Conservation (phyloP, 306 rosid genomes). For the Parietaria judaica region DNA sequence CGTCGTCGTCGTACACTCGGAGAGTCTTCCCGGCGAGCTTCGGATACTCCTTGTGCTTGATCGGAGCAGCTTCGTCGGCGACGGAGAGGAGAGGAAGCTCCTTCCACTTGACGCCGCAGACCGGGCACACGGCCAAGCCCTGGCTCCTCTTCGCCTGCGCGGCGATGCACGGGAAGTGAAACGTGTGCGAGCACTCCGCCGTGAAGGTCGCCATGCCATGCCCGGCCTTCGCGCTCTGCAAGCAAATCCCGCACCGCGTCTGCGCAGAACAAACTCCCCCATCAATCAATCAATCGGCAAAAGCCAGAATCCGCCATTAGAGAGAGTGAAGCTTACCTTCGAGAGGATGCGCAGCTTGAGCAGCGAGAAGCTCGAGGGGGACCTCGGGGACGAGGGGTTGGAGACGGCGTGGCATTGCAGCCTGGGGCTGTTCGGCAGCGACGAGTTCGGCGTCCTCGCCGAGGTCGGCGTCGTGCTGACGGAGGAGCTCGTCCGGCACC, state of each 20-base stretch:
- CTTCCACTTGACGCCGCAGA: constrained; percentile 71
- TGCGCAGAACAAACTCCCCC: constrained; percentile 16
- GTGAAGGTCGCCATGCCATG: constrained; percentile 96
- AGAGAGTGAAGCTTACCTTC: constrained; percentile 33
- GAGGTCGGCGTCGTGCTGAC: not conserved
- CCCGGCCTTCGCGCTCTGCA: constrained; percentile 68
- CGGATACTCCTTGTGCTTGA: not conserved
- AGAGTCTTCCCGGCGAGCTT: constrained; percentile 17
- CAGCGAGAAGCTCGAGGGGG: constrained; percentile 78
- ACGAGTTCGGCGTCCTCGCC: constrained; percentile 28
- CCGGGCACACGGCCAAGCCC: constrained; percentile 45
- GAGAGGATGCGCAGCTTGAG: constrained; percentile 59
- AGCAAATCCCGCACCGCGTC: constrained; percentile 90
- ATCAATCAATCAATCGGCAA: not conserved
- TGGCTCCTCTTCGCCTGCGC: constrained; percentile 55
- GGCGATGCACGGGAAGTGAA: constrained; percentile 83
- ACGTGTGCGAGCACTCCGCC: constrained; percentile 87
- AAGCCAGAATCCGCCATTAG: not conserved
- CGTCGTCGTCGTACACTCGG: constrained; percentile 79
- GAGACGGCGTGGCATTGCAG: constrained; percentile 43
- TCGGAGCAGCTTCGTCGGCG: no score
- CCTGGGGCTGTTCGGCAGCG: constrained; percentile 69
- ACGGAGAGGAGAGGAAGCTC: constrained; percentile 59
- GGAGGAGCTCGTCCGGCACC: constrained; percentile 59
- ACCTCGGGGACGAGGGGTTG: constrained; percentile 62